These are phyloP conservation scores for Penicillium riverlandense DNA, from an alignment of 495 filamentous ascomycete genomes.

Conservation along the genomic window DNA sequence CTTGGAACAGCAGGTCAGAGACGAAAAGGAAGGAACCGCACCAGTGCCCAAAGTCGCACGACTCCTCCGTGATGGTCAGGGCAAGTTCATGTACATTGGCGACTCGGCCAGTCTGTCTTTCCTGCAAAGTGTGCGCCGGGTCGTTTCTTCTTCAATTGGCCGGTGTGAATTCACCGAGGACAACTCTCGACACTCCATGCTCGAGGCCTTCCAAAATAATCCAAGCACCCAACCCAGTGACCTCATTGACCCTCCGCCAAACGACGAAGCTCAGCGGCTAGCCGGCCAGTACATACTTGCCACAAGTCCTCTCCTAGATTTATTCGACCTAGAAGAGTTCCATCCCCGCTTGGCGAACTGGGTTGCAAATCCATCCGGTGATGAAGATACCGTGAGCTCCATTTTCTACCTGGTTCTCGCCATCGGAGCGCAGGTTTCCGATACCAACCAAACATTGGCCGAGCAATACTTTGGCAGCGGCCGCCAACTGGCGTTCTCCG, in stretches of 20 bases:
- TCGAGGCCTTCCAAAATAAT: conserved; percentile 48
- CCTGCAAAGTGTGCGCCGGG: conserved; percentile 63
- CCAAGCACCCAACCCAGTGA: conserved; percentile 23
- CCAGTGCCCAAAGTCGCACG: conserved; percentile 41
- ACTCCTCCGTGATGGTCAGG: conserved; percentile 47
- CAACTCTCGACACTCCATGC: conserved; percentile 59
- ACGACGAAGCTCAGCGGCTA: conserved; percentile 30
- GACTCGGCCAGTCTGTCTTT: conserved; percentile 68
- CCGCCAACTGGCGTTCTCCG: conserved; percentile 46
- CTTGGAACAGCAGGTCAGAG: conserved; percentile 24
- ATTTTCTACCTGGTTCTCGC: conserved; percentile 54
- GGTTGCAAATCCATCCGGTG: conserved; percentile 34
- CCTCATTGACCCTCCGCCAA: conserved; percentile 21
- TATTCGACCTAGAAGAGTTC: conserved; percentile 31
- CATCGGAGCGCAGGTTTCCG: conserved; percentile 51
- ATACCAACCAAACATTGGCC: conserved; percentile 33
- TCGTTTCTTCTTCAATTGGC: conserved; percentile 60
- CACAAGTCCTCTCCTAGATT: conserved; percentile 31
- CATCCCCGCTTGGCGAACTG: conserved; percentile 31
- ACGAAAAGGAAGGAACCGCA: conserved; percentile 32
- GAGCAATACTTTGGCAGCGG: conserved; percentile 51
- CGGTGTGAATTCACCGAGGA: conserved; percentile 62
- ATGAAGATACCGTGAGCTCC: conserved; percentile 41
- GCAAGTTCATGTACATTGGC: conserved; percentile 60
- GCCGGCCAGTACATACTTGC: conserved; percentile 35